Percentiles rank a stretch among this genome's conserved stretches.
Conservation (phyloP, 139 green algal species). For the Tetraselmis striata region DNA sequence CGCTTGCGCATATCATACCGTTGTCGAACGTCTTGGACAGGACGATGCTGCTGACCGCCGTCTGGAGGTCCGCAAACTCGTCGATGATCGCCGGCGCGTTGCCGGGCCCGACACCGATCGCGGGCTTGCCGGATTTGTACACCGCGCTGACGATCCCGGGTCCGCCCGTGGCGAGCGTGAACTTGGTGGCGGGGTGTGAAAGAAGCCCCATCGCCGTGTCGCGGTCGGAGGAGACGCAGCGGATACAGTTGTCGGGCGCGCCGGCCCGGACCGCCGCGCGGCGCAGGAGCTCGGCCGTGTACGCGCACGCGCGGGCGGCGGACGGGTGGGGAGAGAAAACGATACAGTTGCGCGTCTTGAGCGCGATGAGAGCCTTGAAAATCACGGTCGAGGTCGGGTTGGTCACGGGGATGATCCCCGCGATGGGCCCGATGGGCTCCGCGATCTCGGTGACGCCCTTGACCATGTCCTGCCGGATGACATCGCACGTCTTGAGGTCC, state of each 20-base stretch:
- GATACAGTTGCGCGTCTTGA: slow-evolving; percentile 66
- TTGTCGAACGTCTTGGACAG: slow-evolving; percentile 69
- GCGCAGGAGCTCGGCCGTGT: slow-evolving; percentile 49
- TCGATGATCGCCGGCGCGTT: slow-evolving; percentile 68
- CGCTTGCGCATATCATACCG: slow-evolving; percentile 58
- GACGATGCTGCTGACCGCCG: slow-evolving; percentile 42
- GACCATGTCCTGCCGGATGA: slow-evolving; percentile 44
- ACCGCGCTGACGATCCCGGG: slow-evolving; percentile 59
- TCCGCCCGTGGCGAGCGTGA: slow-evolving; percentile 62
- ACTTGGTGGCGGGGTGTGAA: slow-evolving; percentile 37
- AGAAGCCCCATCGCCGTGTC: too few species aligned
- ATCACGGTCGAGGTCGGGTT: too few species aligned
- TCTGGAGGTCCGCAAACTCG: slow-evolving; percentile 49
- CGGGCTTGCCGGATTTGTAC: slow-evolving; percentile 58
- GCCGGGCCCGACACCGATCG: slow-evolving; percentile 57
- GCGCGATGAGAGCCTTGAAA: slow-evolving; percentile 55
- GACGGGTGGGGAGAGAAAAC: slow-evolving; percentile 57
- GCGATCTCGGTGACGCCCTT: slow-evolving; percentile 44
- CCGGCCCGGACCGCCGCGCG: slow-evolving; percentile 56
- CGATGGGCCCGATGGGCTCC: slow-evolving; percentile 49
- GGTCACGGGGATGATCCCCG: slow-evolving; percentile 62
- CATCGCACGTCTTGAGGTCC: slow-evolving; percentile 57
- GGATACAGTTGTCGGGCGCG: slow-evolving; percentile 49
- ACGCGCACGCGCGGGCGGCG: slow-evolving; percentile 45
- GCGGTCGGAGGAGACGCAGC: too few species aligned